phyloP scores from a whole-genome alignment of 2,329 filamentous ascomycete genomes.

The Pyrenophora graminea region DNA sequence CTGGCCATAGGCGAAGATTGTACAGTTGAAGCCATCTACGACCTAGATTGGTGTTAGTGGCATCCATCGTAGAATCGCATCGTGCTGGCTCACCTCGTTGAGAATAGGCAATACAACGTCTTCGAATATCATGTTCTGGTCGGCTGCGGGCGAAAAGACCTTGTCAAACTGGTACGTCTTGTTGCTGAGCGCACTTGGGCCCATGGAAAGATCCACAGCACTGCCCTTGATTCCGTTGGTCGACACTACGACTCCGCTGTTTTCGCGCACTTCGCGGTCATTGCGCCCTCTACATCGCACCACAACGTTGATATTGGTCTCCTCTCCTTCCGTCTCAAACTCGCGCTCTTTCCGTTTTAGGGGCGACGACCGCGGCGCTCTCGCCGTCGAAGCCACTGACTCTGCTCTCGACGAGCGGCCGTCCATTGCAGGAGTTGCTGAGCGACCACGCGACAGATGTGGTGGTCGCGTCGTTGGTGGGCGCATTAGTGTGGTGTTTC shows the following conservation, averaged over 20 bases:
- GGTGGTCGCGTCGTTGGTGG: constrained; percentile 58
- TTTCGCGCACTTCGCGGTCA: constrained; percentile 89
- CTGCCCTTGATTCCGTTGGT: constrained; percentile 89
- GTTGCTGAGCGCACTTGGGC: constrained; percentile 87
- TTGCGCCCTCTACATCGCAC: constrained; percentile 92
- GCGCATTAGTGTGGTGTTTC: constrained; percentile 55
- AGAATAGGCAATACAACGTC: constrained; percentile 92
- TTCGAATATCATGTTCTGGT: constrained; percentile 92
- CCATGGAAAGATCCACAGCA: constrained; percentile 85
- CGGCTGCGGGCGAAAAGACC: constrained; percentile 92
- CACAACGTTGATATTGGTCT: constrained; percentile 97
- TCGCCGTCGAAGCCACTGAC: constrained; percentile 62
- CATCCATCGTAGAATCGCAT: not conserved
- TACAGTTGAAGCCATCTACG: constrained; percentile 93
- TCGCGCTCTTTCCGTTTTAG: constrained; percentile 87
- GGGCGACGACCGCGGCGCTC: constrained; percentile 50
- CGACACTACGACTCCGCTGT: constrained; percentile 87
- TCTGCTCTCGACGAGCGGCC: constrained; percentile 71
- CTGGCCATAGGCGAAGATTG: constrained; percentile 97
- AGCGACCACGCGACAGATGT: constrained; percentile 56
- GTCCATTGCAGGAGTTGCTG: constrained; percentile 51
- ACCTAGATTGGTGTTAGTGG: constrained; percentile 62
- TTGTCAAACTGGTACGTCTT: constrained; percentile 97
- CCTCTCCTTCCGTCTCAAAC: constrained; percentile 73
- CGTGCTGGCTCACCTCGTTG: constrained; percentile 70